Evolutionary conservation across 345 rosid genomes (phyloP).

Genomic region (Alliaria petiolata): DNA sequence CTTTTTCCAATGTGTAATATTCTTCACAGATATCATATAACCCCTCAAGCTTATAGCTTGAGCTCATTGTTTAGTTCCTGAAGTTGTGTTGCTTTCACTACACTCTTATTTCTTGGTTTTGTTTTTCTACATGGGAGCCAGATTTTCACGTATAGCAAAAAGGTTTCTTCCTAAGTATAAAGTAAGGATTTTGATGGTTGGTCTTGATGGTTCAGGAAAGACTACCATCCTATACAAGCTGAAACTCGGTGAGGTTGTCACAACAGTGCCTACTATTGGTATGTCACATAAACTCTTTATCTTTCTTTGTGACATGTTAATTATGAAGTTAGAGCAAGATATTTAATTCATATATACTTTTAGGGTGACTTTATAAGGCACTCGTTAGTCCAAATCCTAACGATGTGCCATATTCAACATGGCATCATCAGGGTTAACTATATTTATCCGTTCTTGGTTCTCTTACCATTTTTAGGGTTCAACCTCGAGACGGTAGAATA

Average conservation of each 20-base stretch:
- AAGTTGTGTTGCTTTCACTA: background rate
- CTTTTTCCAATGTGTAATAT: background rate
- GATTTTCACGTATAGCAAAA: slow-evolving; percentile 43
- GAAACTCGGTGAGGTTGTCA: slow-evolving; percentile 59
- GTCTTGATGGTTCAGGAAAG: slow-evolving; percentile 74
- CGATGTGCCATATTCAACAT: no score
- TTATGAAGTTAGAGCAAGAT: background rate
- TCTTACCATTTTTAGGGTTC: slow-evolving; percentile 42
- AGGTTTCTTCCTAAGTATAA: slow-evolving; percentile 36
- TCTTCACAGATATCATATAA: slow-evolving; percentile 15
- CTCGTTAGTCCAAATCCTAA: no score
- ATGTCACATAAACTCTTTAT: background rate
- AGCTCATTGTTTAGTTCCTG: background rate
- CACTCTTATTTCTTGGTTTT: background rate
- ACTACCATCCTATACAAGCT: slow-evolving; percentile 69
- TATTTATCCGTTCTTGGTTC: background rate
- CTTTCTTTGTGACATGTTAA: background rate
- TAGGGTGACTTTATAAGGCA: background rate
- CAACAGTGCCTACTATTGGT: slow-evolving; percentile 63
- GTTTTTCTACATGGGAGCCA: slow-evolving; percentile 37
- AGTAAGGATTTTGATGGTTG: slow-evolving; percentile 58
- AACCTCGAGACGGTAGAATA: slow-evolving; percentile 63
- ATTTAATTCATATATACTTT: background rate
- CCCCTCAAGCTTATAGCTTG: background rate
- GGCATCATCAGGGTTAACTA: no score